Conservation (phyloP, 2,329 filamentous ascomycete genomes). For the Pyrenophora seminiperda region DNA sequence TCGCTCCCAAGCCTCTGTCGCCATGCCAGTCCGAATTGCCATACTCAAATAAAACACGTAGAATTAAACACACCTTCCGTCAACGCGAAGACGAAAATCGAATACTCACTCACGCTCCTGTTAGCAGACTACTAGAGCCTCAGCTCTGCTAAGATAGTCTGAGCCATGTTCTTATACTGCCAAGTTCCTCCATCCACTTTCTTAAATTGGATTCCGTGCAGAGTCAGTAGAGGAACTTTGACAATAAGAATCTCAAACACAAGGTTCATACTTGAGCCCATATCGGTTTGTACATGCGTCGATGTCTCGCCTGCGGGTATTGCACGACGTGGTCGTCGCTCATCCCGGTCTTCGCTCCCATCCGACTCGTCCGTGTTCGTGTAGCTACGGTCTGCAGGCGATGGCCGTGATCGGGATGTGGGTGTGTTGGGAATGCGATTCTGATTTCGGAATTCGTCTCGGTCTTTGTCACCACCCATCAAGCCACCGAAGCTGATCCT, state of each 20-base stretch:
- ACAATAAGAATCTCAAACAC: slow-evolving; percentile 97
- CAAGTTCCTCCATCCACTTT: slow-evolving; percentile 93
- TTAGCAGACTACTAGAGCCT: slow-evolving; percentile 10
- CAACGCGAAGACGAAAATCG: slow-evolving; percentile 7
- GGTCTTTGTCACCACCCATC: slow-evolving; percentile 58
- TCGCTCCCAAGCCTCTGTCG: slow-evolving; percentile 4
- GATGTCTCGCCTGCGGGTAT: slow-evolving; percentile 80
- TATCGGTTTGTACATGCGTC: slow-evolving; percentile 87
- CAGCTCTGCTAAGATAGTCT: slow-evolving; percentile 87
- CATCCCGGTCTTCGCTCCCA: slow-evolving; percentile 65
- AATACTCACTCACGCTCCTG: slow-evolving; percentile 3
- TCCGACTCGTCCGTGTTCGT: slow-evolving; percentile 87
- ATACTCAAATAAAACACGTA: slow-evolving; percentile 10
- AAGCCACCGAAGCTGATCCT: slow-evolving; percentile 85
- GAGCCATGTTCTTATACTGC: slow-evolving; percentile 99
- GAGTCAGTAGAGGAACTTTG: slow-evolving; percentile 88
- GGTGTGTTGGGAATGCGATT: slow-evolving; percentile 59
- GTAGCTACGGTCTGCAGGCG: slow-evolving; percentile 70
- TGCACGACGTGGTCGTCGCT: slow-evolving; percentile 44
- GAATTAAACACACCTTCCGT: slow-evolving; percentile 5
- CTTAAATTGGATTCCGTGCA: slow-evolving; percentile 98
- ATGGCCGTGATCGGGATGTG: slow-evolving; percentile 52
- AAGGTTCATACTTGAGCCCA: slow-evolving; percentile 81
- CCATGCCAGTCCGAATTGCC: slow-evolving; percentile 8
- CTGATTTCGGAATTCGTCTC: slow-evolving; percentile 72